Conservation (phyloP, 2,329 filamentous ascomycete genomes). For the Cladorrhinum sp. region DNA sequence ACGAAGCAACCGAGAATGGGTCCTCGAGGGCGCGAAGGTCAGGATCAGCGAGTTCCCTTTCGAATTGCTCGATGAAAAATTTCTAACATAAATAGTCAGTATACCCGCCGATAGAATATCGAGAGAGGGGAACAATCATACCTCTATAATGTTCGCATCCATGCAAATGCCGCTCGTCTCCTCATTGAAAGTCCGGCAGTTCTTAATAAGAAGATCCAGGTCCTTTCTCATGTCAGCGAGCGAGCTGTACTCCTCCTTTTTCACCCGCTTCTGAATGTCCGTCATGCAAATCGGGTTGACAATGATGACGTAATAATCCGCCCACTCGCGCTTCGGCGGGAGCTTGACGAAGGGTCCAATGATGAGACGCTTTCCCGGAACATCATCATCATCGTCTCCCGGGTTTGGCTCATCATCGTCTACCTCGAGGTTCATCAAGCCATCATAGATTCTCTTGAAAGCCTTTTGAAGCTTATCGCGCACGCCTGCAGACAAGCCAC, state of each 20-base stretch:
- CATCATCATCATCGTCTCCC: conserved; percentile 50
- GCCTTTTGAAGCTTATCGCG: conserved; percentile 77
- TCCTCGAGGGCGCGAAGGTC: conserved; percentile 57
- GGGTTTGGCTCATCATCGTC: conserved; percentile 59
- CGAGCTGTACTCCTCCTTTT: conserved; percentile 86
- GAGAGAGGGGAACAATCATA: conserved; percentile 44
- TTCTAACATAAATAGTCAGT: conserved; percentile 39
- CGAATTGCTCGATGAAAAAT: conserved; percentile 53
- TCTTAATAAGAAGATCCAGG: conserved; percentile 78
- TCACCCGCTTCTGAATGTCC: conserved; percentile 90
- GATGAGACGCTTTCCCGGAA: conserved; percentile 68
- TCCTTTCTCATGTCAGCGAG: conserved; percentile 79
- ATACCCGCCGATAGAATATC: neutral
- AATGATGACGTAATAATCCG: conserved; percentile 94
- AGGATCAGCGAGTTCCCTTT: conserved; percentile 51
- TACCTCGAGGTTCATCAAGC: conserved; percentile 79
- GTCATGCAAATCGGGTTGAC: conserved; percentile 93
- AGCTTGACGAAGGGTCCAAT: conserved; percentile 94
- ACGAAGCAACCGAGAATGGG: conserved; percentile 25
- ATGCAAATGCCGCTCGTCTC: conserved; percentile 88
- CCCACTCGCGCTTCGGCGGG: conserved; percentile 83
- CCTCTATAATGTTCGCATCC: conserved; percentile 91
- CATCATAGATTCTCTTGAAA: conserved; percentile 72
- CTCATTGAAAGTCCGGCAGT: conserved; percentile 95
- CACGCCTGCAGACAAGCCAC: conserved; percentile 64